phyloP scores from a whole-genome alignment of 257 asterid genomes.

The Capsicum chinense region DNA sequence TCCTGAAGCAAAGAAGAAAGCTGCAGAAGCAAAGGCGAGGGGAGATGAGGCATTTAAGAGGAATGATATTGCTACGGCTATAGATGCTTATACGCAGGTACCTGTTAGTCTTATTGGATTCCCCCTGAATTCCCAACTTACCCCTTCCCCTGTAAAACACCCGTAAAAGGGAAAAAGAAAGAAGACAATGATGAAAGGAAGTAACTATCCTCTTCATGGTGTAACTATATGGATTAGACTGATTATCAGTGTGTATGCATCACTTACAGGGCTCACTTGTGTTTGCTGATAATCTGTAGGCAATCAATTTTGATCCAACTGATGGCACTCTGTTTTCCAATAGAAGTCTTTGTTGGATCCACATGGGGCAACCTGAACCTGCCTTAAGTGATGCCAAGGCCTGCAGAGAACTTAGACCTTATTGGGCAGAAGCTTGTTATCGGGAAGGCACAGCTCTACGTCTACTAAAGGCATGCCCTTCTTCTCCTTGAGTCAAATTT shows the following conservation, averaged over 20 bases:
- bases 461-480: constrained; percentile 60
- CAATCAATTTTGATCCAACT: constrained; percentile 82
- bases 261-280: background rate
- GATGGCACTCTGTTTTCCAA: constrained; percentile 82
- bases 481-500: background rate
- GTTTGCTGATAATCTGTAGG: constrained; percentile 53
- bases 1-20: constrained; percentile 79
- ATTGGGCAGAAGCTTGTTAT: constrained; percentile 95
- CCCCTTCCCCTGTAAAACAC: background rate
- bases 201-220: background rate
- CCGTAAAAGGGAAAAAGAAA: background rate
- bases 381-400: constrained; percentile 88
- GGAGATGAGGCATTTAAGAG: constrained; percentile 78
- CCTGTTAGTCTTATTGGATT: constrained; percentile 16
- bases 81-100: constrained; percentile 94
- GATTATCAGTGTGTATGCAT: background rate
- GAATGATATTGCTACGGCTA: constrained; percentile 62
- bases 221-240: background rate
- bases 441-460: constrained; percentile 97
- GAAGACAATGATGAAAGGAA: background rate
- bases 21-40: constrained; percentile 87
- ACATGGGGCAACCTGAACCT: constrained; percentile 83
- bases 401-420: constrained; percentile 81
- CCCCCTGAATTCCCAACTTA: background rate
- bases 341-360: constrained; percentile 94